A percentile compares a stretch with the other conserved stretches of the same genome.
phyloP scores from a whole-genome alignment of 352 stramenopile species.

The Thalassiosira ordinaria region DNA sequence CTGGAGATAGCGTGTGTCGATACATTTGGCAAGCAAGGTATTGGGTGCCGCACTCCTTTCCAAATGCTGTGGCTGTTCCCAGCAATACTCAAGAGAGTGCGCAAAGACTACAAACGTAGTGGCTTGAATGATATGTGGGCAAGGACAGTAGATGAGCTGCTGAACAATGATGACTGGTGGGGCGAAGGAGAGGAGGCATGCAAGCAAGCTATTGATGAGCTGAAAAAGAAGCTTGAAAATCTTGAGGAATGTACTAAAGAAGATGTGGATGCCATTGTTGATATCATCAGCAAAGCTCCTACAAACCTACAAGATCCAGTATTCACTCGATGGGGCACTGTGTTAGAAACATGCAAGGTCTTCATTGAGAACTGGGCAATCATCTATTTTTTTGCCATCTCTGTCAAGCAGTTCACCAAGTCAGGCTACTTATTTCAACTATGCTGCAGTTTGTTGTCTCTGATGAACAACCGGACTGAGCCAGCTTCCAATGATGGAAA shows the following conservation, averaged over 20 bases:
- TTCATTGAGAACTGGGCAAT: conserved; percentile 17
- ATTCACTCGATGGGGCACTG: conserved; percentile 25
- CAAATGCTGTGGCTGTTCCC: conserved; percentile 32
- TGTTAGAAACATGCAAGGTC: not conserved
- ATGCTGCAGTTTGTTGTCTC: conserved; percentile 9
- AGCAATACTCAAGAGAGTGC: conserved; percentile 12
- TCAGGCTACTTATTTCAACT: conserved; percentile 1
- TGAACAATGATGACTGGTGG: not conserved
- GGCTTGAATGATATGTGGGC: conserved; percentile 6
- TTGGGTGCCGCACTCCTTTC: conserved; percentile 21
- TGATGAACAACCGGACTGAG: conserved; percentile 26
- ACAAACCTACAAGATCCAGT: conserved; percentile 30
- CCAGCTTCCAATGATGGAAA: not conserved
- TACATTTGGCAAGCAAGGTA: conserved; percentile 25
- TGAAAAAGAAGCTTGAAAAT: conserved; percentile 9
- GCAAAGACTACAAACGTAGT: not conserved
- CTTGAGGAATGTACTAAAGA: conserved; percentile 1
- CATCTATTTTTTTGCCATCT: conserved; percentile 24
- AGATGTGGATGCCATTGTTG: not conserved
- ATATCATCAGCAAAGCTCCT: not conserved
- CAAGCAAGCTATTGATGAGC: not conserved
- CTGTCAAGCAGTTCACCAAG: conserved; percentile 8
- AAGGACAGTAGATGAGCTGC: not conserved
- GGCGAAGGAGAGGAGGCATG: not conserved
- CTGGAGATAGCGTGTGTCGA: conserved; percentile 24